phyloP scores from a whole-genome alignment of 139 green algal genomes.

The Chlorella sp. region DNA sequence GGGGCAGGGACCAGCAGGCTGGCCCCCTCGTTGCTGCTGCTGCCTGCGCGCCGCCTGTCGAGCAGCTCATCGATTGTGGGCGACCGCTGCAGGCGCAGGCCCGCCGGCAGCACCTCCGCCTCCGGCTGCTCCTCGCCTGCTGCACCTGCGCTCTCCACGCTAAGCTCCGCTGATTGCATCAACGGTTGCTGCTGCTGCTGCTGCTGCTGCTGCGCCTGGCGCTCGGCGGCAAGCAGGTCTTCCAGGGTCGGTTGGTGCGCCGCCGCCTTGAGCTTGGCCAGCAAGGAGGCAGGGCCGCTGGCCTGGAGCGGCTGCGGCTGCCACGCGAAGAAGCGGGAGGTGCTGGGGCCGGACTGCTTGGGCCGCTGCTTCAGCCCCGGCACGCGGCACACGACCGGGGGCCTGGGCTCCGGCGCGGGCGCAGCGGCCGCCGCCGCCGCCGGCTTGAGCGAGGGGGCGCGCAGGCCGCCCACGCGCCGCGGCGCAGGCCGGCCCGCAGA shows the following conservation, averaged over 20 bases:
- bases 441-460: too few species aligned
- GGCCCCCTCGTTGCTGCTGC: neutral
- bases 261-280: too few species aligned
- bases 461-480: too few species aligned
- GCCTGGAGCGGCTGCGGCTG: neutral
- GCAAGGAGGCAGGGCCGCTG: neutral
- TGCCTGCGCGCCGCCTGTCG: neutral
- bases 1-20: too few species aligned
- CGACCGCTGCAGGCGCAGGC: neutral
- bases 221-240: too few species aligned
- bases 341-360: neutral
- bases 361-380: neutral
- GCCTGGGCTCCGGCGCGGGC: too few species aligned
- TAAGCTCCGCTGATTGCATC: too few species aligned
- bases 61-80: slow-evolving; percentile 19
- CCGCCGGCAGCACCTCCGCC: neutral
- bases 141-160: neutral
- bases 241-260: too few species aligned
- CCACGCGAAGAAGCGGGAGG: neutral
- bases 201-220: neutral
- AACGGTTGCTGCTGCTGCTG: slow-evolving; percentile 1
- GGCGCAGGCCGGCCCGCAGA: too few species aligned
- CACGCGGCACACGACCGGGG: too few species aligned
- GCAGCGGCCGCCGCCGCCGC: too few species aligned
- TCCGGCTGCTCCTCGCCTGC: neutral